phyloP scores from a whole-genome alignment of 2,329 filamentous ascomycete species.

The Microcyclospora tardicrescens region DNA sequence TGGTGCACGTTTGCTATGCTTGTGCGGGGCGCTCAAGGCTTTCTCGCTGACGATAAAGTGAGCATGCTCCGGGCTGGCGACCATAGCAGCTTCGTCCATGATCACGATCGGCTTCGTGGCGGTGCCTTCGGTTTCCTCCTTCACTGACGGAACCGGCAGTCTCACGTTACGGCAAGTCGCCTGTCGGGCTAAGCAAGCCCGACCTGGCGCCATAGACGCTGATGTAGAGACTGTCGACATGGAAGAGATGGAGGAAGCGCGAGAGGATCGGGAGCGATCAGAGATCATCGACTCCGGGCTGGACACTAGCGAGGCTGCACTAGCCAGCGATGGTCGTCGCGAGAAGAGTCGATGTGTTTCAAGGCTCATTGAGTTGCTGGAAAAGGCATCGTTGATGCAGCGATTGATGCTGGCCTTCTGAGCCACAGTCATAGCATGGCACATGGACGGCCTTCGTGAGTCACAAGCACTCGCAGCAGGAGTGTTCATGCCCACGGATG shows the following conservation, averaged over 20 bases:
- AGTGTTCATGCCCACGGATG: slow-evolving; percentile 40
- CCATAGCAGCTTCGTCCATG: slow-evolving; percentile 20
- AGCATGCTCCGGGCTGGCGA: slow-evolving; percentile 16
- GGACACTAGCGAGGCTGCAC: slow-evolving; percentile 39
- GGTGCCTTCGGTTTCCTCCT: slow-evolving; percentile 15
- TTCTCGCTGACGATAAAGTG: slow-evolving; percentile 22
- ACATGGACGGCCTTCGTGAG: slow-evolving; percentile 44
- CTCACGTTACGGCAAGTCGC: slow-evolving; percentile 39
- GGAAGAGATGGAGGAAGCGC: slow-evolving; percentile 42
- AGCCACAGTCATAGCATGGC: slow-evolving; percentile 44
- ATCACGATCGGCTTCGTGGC: slow-evolving; percentile 15
- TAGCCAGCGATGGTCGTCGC: slow-evolving; percentile 36
- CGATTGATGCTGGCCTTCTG: slow-evolving; percentile 43
- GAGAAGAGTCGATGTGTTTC: slow-evolving; percentile 34
- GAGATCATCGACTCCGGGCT: slow-evolving; percentile 53
- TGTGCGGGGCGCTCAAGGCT: slow-evolving; percentile 18
- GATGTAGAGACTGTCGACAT: slow-evolving; percentile 32
- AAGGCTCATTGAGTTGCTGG: slow-evolving; percentile 25
- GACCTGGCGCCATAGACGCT: slow-evolving; percentile 36
- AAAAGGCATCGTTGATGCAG: slow-evolving; percentile 39
- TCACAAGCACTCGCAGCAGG: slow-evolving; percentile 47
- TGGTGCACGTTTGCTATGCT: slow-evolving; percentile 18
- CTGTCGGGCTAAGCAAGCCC: slow-evolving; percentile 37
- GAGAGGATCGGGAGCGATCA: slow-evolving; percentile 43
- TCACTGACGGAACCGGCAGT: slow-evolving; percentile 22